A percentile compares a stretch with the other conserved stretches of the same genome.
Conservation (phyloP, 495 filamentous ascomycete species). For the Melanomma pulvis-pyrius region DNA sequence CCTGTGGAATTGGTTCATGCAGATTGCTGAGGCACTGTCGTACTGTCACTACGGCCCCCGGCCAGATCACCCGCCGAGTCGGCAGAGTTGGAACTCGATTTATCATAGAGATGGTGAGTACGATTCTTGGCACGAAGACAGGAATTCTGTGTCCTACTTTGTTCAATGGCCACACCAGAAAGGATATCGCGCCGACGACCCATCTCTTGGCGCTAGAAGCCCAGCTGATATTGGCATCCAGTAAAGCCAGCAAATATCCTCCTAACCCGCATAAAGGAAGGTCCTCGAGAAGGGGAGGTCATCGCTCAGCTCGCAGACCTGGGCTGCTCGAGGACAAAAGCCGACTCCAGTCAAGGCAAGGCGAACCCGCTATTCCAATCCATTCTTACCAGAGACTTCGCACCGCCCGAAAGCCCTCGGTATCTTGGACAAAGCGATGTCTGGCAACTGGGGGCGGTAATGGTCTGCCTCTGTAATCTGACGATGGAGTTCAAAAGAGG, state of each 20-base stretch:
- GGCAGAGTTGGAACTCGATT: not conserved
- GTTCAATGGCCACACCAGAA: not conserved
- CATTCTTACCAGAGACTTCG: not conserved
- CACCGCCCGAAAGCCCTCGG: not conserved
- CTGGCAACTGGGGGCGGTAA: constrained; percentile 3
- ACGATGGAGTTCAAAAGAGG: not conserved
- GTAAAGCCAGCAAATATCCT: constrained; percentile 18
- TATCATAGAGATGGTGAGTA: constrained; percentile 5
- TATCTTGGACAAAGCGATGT: not conserved
- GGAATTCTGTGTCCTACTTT: too few relatives aligned
- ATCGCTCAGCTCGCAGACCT: constrained; percentile 13
- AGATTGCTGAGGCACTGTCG: constrained; percentile 1
- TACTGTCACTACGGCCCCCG: constrained; percentile 13
- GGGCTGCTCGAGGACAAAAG: not conserved
- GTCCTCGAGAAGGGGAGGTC: not conserved
- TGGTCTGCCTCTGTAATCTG: constrained; percentile 9
- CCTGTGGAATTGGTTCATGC: constrained; percentile 19
- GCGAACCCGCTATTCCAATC: not conserved
- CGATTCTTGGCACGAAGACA: too few relatives aligned
- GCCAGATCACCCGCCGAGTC: not conserved
- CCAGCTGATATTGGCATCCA: too few relatives aligned
- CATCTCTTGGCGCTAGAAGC: not conserved
- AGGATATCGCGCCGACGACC: not conserved
- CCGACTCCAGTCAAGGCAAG: not conserved
- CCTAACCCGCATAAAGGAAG: not conserved